Evolutionary conservation across 2,329 filamentous ascomycete genomes (phyloP), one percentile per base, ranked within the genome.

Genomic region (Rhynchosporium graminicola): DNA sequence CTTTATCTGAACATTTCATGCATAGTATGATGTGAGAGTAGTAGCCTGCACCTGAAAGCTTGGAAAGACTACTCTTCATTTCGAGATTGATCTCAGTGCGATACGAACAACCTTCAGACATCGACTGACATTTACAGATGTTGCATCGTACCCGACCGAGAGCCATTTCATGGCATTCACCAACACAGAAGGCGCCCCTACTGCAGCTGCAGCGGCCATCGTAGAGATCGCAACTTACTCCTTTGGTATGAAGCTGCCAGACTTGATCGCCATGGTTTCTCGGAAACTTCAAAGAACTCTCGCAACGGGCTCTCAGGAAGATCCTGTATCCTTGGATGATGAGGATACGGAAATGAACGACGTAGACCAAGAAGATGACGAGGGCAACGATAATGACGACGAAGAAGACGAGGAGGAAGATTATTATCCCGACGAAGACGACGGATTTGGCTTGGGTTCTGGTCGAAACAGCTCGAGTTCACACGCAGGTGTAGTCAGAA

Each of bases 141-240:
- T 87, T 3, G 80, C 80, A 12, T 81, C 84, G 7, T 90, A 90
- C 67, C 71, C 71, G 1, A 57, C 56, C n/a, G 66, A 65, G 42
- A 70, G 69, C 66, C 76, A 76, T n/a, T 87, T 81, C 72, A 80
- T 84, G 71, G 74, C 87, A 56, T 87, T 80, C 66, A 80, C 80
- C 3, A 79, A 77, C 8, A 77, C 76, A 0, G 79, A 83, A 33
- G 74, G 79, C 55, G 76, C 78, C 3, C 77, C 82, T 12, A 64
- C 72, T 10, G 68, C 71, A 31, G 75, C 82, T 43, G 77, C 77
- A 9, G 68, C 71, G 29, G 70, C 69, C 28, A 65, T 78, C 10
- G 67, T 72, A 48, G 65, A 67, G 9, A 57, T 74, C n/a, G 58
- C 62, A n/a, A 29, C 56, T 4, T 64, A 55, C 40, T 69, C 70